phyloP scores from a whole-genome alignment of 179 eudicot genomes.

The Dionaea muscipula region DNA sequence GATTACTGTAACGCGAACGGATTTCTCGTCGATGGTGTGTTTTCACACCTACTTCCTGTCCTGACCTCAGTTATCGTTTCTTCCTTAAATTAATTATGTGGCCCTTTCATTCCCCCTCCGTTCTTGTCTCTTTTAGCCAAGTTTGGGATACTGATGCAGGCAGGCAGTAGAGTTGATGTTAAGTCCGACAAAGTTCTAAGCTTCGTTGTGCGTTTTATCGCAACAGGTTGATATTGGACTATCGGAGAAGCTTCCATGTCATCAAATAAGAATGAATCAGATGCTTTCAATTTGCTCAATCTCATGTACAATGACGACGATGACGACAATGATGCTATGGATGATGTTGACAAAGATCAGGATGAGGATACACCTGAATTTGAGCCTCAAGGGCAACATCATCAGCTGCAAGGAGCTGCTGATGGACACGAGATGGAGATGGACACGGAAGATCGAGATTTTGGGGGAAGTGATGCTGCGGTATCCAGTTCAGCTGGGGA shows the following conservation, averaged over 20 bases:
- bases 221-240: too few relatives aligned
- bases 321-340: constrained; percentile 60
- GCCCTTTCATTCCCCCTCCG: too few relatives aligned
- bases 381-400: constrained; percentile 1
- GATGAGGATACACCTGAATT: constrained; percentile 8
- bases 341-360: constrained; percentile 25
- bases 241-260: constrained; percentile 26
- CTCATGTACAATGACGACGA: constrained; percentile 68
- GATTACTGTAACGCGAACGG: too few relatives aligned
- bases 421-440: neutral
- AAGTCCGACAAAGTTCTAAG: too few relatives aligned
- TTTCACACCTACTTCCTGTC: too few relatives aligned
- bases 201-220: too few relatives aligned
- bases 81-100: too few relatives aligned
- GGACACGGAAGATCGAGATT: constrained; percentile 11
- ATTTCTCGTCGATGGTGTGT: too few relatives aligned
- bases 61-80: too few relatives aligned
- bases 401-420: constrained; percentile 3
- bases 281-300: constrained; percentile 57
- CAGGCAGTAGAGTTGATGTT: too few relatives aligned
- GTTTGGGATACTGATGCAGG: too few relatives aligned
- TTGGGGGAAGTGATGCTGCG: constrained; percentile 8
- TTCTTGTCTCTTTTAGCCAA: too few relatives aligned
- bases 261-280: constrained; percentile 34
- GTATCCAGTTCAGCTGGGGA: constrained; percentile 7